Base-by-base conservation (phyloP, 345 rosid species). In the Eucalyptus polybractea region DNA sequence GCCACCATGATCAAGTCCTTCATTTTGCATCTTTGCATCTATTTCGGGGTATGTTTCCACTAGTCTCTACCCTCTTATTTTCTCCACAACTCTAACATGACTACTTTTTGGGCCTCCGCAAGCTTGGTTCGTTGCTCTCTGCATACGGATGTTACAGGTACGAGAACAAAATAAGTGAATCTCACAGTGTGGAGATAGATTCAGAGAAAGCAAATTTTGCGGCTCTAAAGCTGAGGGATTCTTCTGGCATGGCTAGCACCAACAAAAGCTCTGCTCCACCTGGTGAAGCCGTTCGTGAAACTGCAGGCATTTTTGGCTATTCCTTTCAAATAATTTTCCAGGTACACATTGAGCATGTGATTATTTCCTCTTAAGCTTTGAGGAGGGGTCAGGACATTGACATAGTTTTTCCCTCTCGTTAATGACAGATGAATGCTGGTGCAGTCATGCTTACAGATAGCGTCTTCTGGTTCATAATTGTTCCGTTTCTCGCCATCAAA, bases 361-460 rank as follows among this genome's bases (percentile, higher is more conserved):
- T 65, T 33, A 42, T 44, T 14, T 42, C 47, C 88, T 87, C 27
- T 45, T 87, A 21, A 76, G 85, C 85, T 76, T 40, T 25, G 25
- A 60, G 45, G 47, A 76, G 44, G 19, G 27, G 19, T 31, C 47
- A 76, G 47, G 85, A 76, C 85, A 40, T 62, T 60, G 31, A 24
- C 91, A 88, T 90, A 33, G 33, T n/a, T 72, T 50, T 60, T 56
- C 62, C 50, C 50, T 86, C 86, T 21, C 88, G 19, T 87, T 81
- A 83, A 54, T 76, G 90, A 88, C 95, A 98, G 99, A 95, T 97
- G 94, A 97, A 93, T 94, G 99, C 99, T 49, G 99, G 99, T 29
- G 98, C 99, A 47, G 99, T 98, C 87, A 86, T 98, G 95, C 96
- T 98, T 69, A 98, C 99, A 11, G 99, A 98, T 90, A 95, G 93